Conservation (phyloP, 1,284 basidiomycete species). For the Irpex rosettiformis region DNA sequence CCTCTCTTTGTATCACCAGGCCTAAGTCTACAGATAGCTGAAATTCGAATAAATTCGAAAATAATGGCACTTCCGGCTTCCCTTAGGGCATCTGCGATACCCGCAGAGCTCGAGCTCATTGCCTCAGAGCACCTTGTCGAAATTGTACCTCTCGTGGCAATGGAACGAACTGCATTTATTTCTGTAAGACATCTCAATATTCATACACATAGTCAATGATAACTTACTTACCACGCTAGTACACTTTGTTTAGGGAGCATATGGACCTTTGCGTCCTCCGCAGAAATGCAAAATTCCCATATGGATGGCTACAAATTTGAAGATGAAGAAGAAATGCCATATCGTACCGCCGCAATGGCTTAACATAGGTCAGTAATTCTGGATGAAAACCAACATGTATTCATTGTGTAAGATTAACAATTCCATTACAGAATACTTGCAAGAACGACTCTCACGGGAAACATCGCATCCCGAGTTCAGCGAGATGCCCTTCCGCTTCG, state of each 20-base stretch:
- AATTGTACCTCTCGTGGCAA: slow-evolving; percentile 81
- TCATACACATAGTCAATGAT: neutral
- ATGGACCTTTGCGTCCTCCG: slow-evolving; percentile 91
- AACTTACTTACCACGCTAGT: neutral
- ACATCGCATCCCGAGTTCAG: slow-evolving; percentile 72
- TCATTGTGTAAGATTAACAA: neutral
- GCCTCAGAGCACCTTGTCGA: slow-evolving; percentile 81
- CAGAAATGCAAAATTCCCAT: slow-evolving; percentile 80
- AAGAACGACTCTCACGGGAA: slow-evolving; percentile 68
- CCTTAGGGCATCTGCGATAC: slow-evolving; percentile 61
- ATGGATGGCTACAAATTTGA: slow-evolving; percentile 94
- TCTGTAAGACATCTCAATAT: slow-evolving; percentile 51
- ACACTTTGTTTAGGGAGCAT: slow-evolving; percentile 74
- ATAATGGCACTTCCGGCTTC: slow-evolving; percentile 59
- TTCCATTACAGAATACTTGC: slow-evolving; percentile 67
- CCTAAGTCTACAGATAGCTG: too few relatives aligned
- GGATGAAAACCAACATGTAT: neutral
- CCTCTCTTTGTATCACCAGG: too few relatives aligned
- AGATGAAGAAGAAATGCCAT: slow-evolving; percentile 91
- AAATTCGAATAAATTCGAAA: neutral
- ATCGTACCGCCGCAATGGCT: slow-evolving; percentile 92
- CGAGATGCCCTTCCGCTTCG: slow-evolving; percentile 79
- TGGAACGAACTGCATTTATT: slow-evolving; percentile 86
- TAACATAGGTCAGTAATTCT: slow-evolving; percentile 61
- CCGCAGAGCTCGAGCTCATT: slow-evolving; percentile 83